These are phyloP conservation scores for Phaeotremella skinneri DNA, from an alignment of 768 basidiomycete species.

Conservation along the genomic window DNA sequence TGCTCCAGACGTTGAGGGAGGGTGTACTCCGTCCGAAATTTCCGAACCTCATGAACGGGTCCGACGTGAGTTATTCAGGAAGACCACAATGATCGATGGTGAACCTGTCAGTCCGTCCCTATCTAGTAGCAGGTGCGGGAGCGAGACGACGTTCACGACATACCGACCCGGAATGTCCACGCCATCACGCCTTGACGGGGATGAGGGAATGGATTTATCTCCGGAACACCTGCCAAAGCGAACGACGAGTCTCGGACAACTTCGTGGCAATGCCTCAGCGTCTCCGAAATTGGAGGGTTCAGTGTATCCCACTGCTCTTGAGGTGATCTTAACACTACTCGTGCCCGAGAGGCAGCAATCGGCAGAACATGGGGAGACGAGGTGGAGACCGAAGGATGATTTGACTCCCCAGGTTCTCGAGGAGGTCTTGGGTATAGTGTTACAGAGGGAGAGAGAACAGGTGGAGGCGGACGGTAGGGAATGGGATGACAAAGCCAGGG, in stretches of 20 bases:
- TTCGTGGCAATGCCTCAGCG: too few species aligned
- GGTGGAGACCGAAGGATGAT: too few species aligned
- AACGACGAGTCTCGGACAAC: too few species aligned
- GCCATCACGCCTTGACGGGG: background rate
- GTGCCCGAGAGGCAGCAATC: too few species aligned
- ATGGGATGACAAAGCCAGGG: conserved; percentile 15
- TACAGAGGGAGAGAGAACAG: conserved; percentile 1
- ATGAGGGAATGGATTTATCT: too few species aligned
- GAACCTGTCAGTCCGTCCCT: background rate
- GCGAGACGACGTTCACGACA: background rate
- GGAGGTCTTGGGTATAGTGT: conserved; percentile 1
- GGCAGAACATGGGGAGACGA: too few species aligned
- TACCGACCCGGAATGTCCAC: background rate
- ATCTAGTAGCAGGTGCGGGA: background rate
- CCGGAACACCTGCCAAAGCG: too few species aligned
- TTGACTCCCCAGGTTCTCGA: conserved; percentile 9
- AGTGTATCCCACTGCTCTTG: too few species aligned
- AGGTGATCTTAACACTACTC: too few species aligned
- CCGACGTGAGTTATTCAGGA: background rate
- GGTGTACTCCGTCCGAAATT: background rate
- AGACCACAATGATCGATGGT: background rate
- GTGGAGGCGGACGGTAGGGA: background rate
- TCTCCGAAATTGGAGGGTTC: too few species aligned
- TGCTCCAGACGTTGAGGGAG: background rate
- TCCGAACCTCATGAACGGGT: background rate